Base-by-base conservation (phyloP, 345 rosid species). In the Anastatica hierochuntica region DNA sequence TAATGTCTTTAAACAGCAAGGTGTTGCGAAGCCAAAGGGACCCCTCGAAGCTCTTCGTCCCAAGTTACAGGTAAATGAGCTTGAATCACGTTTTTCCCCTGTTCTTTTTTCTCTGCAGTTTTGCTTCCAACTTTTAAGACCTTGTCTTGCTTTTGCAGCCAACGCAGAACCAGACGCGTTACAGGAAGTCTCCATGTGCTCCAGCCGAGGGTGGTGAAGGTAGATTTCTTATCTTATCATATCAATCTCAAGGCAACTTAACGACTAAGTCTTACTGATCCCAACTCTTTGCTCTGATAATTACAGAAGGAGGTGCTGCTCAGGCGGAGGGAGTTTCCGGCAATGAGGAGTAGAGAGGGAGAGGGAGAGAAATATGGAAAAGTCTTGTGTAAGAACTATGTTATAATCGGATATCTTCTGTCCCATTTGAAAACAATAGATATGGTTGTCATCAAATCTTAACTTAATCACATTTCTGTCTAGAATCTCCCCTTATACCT, bases 1-100 rank as follows among this genome's bases (percentile, higher is more conserved):
- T 7, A n/a, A 8, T 49, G 33, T 49, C 31, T n/a, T 7, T 3
- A n/a, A 66, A 71, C 88, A 92, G 98, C 98, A 92, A 85, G 97
- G 98, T 53, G 95, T 60, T 69, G 84, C 75, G 43, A 92, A 92
- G 74, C 98, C 98, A 26, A 92, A 92, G 78, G 98, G 98, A 74
- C 97, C 98, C 6, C 90, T 92, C 1, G 90, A 92, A 81, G 98
- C 95, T 41, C 97, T 92, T 63, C 95, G 98, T 63, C 98, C 98
- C 30, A 92, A 92, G 72, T 77, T 92, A 62, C 97, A 88, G 97
- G 97, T 94, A 71, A 59, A 24, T 24, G 39, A 45, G 23, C 50
- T 16, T 44, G 13, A 38, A 30, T 2, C 2, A 3, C 33, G 6
- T 29, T 29, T 4, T 24, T 24, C 3, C 36, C 65, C 16, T 8